Evolutionary conservation across 1,139 yeast species (phyloP), one percentile per base, ranked within the genome.

Genomic region (Yamadazyma friedrichii): DNA sequence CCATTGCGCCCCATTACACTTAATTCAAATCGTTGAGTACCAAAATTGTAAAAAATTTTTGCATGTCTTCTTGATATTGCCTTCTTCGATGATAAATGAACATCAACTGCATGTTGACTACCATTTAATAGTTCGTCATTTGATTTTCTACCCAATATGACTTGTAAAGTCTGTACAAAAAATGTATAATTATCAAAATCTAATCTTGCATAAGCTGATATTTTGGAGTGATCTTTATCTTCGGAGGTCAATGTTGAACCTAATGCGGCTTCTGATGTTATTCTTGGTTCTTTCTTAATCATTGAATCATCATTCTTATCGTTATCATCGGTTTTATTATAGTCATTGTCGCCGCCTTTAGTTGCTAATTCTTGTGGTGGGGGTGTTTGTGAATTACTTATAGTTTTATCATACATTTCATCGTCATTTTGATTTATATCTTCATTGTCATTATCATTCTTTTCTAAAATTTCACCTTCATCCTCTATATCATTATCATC

Each of bases 61-160:
- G 98, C 98, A 61, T 93, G 98, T 44, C 89, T 72, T 56, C 98
- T 70, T 8, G 96, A 88, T 17, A 91, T 88, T 11, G 96, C 95
- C 65, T 91, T 91, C 35, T 89, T 86, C 10, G 88, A 81, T 9
- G 96, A 95, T 39, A 93, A 64, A 65, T 93, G 96, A 28, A 93
- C 96, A 65, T 91, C 98, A 10, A 88, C 93, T 31, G 87, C 76
- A 55, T 81, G 74, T 53, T 70, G 66, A 51, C 67, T 54, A 52
- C 72, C 59, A 51, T 74, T 80, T 13, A 70, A 55, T 22, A 69
- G 62, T 38, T 81, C 86, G 50, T 86, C 86, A 56, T 85, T 89
- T 9, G 94, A 85, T 46, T 88, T 78, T 51, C 99, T 75, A 6
- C 99, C 99, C 33, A 93, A 69, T 8, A 93, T 78, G 2, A 93